Conservation (phyloP, 2,329 filamentous ascomycete genomes). For the Botryosphaeria dothidea region DNA sequence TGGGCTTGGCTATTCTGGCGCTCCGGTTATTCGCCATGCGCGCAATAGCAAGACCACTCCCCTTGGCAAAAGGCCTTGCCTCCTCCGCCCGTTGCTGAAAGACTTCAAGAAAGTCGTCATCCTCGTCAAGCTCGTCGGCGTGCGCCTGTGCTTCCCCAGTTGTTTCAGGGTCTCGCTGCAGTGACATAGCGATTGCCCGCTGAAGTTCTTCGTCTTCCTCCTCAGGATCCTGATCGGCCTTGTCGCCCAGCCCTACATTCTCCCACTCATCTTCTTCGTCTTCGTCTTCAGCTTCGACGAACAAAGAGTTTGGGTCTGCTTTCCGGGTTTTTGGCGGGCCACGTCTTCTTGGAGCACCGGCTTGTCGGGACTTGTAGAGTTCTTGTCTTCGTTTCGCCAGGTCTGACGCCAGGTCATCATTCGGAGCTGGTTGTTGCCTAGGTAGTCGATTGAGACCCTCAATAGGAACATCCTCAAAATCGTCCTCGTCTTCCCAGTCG, state of each 20-base stretch:
- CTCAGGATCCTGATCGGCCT: slow-evolving; percentile 62
- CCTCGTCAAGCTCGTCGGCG: slow-evolving; percentile 38
- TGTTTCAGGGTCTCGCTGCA: slow-evolving; percentile 60
- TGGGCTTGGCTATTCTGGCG: slow-evolving; percentile 52
- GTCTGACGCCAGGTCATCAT: slow-evolving; percentile 34
- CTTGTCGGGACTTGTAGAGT: slow-evolving; percentile 45
- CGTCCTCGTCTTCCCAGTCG: slow-evolving; percentile 70
- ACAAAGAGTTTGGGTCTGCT: slow-evolving; percentile 12
- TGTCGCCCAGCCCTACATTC: slow-evolving; percentile 42
- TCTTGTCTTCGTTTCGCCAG: slow-evolving; percentile 48
- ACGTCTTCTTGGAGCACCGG: slow-evolving; percentile 23
- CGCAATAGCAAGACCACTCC: slow-evolving; percentile 62
- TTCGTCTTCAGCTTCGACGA: slow-evolving; percentile 37
- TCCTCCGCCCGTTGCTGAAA: slow-evolving; percentile 50
- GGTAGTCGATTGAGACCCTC: slow-evolving; percentile 85
- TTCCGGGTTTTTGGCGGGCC: slow-evolving; percentile 23
- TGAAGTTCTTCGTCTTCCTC: slow-evolving; percentile 75
- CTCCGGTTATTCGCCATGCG: slow-evolving; percentile 74
- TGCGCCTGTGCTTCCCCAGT: slow-evolving; percentile 43
- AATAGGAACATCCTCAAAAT: slow-evolving; percentile 91
- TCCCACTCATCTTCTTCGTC: slow-evolving; percentile 44
- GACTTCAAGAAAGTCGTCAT: slow-evolving; percentile 47
- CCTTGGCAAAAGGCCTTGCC: slow-evolving; percentile 45
- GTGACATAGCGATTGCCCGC: slow-evolving; percentile 80
- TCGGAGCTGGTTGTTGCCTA: slow-evolving; percentile 51